Base-by-base conservation (phyloP, 1,284 basidiomycete species). In the Irpex sp. region DNA sequence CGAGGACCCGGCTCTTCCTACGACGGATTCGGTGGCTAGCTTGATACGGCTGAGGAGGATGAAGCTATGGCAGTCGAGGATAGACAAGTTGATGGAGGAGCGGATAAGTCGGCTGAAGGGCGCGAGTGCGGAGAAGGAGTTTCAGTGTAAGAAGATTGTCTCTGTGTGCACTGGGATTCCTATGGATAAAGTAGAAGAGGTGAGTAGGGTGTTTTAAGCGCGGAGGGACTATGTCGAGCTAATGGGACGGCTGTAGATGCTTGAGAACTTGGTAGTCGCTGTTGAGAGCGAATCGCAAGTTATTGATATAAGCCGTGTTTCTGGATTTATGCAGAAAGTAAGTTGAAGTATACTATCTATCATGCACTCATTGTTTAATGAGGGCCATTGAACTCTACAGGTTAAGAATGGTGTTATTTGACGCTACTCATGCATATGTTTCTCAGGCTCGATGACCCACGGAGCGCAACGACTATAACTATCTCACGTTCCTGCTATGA, bases 61-160 rank as follows among this genome's bases (percentile, higher is more conserved):
- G 74, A 88, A 87, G 70, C 74, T 86, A 68, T 98, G 95, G 95
- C 88, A 97, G 72, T 75, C 82, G 59, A 82, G 93, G 62, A 87
- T 92, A 75, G 88, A 93, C 69, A 81, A 84, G 63, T 72, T 96
- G 58, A 84, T 96, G 71, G 82, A 87, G 63, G 81, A 84, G 65
- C 80, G 91, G 64, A 75, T 97, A 62, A 81, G 83, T 67, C 83
- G 83, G 47, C 76, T 97, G 65, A 87, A 92, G 68, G 92, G 92
- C 46, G 88, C 89, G 53, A 90, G 88, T 71, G 89, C 90, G 13
- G 92, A 92, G 75, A 94, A 92, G 75, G 91, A 95, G 71, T 89
- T 89, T 68, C 89, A 93, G 76, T 97, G 93, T 78, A 90, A 94
- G 76, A 94, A 89, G 77, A 90, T 98, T 64, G 91, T 98, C 19